Base-by-base conservation (phyloP, 768 basidiomycete genomes). In the Leccinum variicolor region DNA sequence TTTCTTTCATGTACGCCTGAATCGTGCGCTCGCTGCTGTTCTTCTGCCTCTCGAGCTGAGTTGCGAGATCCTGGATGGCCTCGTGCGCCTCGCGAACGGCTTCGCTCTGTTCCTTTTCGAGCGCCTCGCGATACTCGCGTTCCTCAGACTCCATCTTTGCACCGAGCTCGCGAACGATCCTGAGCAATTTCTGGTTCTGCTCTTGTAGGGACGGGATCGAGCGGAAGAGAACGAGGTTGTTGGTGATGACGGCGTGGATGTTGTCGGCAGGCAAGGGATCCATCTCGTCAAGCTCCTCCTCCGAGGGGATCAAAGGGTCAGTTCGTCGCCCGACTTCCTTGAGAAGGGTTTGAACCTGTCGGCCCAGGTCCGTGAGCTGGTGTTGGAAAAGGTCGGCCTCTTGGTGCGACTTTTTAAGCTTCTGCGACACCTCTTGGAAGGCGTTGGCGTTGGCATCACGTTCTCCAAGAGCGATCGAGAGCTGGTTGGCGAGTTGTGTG, bases 31-130 rank as follows among this genome's bases (percentile, higher is more conserved):
- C 86, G 67, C 82, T 80, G 69, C 77, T 79, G 71, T 84, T 84
- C 73, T 89, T 87, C 73, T 93, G 87, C 41, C 80, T 76, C 60
- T 95, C 92, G 13, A 97, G 76, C 69, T 94, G 87, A 14, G 83
- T 77, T 17, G 86, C 86, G 17, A 98, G 77, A 36, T 86, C 83
- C 57, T 86, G 81, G 64, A 98, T 94, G 1, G 91, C 86, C 54
- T 90, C 86, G 57, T 94, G 90, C 0, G 96, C 96, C 73, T 97
- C 93, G 34, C 82, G 80, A 10, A 98, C 80, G 0, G 93, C 92
- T 64, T 87, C 87, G 26, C 78, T 80, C 64, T 92, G 90, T 67
- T 90, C 91, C 63, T 75, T 79, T 62, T 91, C 85, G 72, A 90
- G 82, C 6, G 74, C 70, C 50, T 84, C 86, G 46, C 81, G 81